These are phyloP conservation scores for Coccomyxa sp. DNA, from an alignment of 139 green algal genomes.

Conservation along the genomic window DNA sequence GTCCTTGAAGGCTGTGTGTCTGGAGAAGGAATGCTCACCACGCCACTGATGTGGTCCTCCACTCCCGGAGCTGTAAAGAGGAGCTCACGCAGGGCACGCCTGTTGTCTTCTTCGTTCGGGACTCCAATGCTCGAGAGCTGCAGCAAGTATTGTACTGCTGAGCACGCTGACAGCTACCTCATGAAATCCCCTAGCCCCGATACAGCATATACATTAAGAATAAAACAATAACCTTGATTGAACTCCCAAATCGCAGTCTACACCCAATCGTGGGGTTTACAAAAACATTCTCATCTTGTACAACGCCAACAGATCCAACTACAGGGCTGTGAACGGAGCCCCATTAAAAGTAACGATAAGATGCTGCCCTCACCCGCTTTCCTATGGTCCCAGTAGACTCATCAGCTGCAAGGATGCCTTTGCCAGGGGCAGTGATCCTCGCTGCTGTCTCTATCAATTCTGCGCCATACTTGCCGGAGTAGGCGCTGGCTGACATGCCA, in stretches of 20 bases:
- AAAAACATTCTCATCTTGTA: background rate
- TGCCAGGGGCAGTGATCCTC: slow-evolving; percentile 47
- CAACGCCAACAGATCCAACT: slow-evolving; percentile 1
- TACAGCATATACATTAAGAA: background rate
- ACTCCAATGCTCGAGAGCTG: slow-evolving; percentile 39
- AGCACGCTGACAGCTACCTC: background rate
- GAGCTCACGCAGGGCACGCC: slow-evolving; percentile 48
- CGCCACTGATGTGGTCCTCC: slow-evolving; percentile 59
- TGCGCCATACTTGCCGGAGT: slow-evolving; percentile 41
- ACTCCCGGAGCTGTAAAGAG: slow-evolving; percentile 53
- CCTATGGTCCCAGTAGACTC: slow-evolving; percentile 67
- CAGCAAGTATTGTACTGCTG: background rate
- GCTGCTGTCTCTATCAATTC: slow-evolving; percentile 51
- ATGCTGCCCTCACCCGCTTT: slow-evolving; percentile 45
- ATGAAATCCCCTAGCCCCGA: background rate
- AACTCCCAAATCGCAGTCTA: background rate
- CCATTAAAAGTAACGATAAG: background rate
- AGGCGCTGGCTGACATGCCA: slow-evolving; percentile 17
- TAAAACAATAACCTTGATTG: background rate
- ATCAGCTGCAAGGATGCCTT: slow-evolving; percentile 70
- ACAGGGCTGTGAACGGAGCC: background rate
- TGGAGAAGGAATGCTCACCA: slow-evolving; percentile 18
- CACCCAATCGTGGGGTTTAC: background rate
- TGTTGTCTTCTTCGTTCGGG: slow-evolving; percentile 43
- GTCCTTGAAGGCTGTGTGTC: too few relatives aligned